Percentiles rank a stretch among this genome's conserved stretches.
phyloP scores from a whole-genome alignment of 2,329 filamentous ascomycete species.

The Cytospora paraplurivora region DNA sequence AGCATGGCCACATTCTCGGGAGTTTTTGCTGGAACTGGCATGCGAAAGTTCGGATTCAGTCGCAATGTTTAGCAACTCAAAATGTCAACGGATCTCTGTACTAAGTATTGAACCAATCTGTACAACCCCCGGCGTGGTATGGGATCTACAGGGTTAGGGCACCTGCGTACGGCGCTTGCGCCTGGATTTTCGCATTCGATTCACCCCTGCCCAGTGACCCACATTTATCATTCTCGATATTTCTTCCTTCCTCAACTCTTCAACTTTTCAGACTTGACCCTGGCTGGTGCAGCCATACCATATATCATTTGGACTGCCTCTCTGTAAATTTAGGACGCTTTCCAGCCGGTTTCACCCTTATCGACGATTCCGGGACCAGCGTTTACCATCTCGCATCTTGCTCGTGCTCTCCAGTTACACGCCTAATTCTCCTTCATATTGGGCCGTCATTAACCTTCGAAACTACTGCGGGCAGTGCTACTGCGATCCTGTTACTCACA shows the following conservation, averaged over 20 bases:
- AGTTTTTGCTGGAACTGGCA: neutral
- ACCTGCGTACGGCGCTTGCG: too few species aligned
- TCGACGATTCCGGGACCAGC: neutral
- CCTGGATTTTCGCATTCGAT: too few species aligned
- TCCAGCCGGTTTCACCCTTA: neutral
- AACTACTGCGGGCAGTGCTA: neutral
- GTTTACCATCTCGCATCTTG: neutral
- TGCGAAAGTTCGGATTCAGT: neutral
- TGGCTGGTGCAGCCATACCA: neutral
- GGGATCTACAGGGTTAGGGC: too few species aligned
- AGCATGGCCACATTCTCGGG: neutral
- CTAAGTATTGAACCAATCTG: too few species aligned
- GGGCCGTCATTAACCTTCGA: neutral
- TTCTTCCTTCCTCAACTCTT: neutral
- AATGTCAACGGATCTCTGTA: too few species aligned
- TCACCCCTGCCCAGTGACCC: too few species aligned
- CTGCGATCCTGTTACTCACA: neutral
- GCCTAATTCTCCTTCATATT: neutral
- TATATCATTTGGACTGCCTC: neutral
- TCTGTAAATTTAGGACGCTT: neutral
- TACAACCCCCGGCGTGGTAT: too few species aligned
- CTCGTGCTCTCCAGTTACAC: too few species aligned
- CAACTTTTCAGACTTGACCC: neutral
- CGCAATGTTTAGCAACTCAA: too few species aligned
- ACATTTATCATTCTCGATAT: neutral